These are phyloP conservation scores for Lunasporangiospora selenospora DNA, from an alignment of 192 early-diverging fungal species.

Conservation along the genomic window DNA sequence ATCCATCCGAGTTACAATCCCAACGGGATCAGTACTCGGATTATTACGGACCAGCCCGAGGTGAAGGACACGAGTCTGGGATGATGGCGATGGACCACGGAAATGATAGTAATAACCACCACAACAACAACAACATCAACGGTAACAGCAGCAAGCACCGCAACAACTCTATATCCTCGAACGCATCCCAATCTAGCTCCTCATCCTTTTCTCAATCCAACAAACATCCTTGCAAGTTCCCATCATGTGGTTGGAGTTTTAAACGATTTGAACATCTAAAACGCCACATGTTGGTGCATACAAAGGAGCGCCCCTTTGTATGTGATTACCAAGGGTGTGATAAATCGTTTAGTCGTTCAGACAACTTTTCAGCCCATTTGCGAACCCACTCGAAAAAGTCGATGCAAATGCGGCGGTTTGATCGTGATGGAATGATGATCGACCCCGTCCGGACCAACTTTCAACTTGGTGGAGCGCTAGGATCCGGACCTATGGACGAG, in stretches of 20 bases:
- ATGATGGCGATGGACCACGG: too few relatives aligned
- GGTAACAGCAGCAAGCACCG: too few relatives aligned
- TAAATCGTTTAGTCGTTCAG: slow-evolving; percentile 80
- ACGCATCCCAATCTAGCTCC: slow-evolving; percentile 23
- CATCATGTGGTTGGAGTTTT: slow-evolving; percentile 62
- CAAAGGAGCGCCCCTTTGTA: slow-evolving; percentile 72
- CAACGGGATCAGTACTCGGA: too few relatives aligned
- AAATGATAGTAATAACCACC: too few relatives aligned
- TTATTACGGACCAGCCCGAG: too few relatives aligned
- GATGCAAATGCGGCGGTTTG: slow-evolving; percentile 22
- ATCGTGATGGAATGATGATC: slow-evolving; percentile 21
- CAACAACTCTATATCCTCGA: slow-evolving; percentile 35
- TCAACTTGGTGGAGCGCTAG: not conserved
- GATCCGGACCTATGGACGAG: too few relatives aligned
- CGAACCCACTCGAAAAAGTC: slow-evolving; percentile 64
- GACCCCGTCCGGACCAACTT: slow-evolving; percentile 28
- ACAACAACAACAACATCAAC: too few relatives aligned
- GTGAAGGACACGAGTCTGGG: too few relatives aligned
- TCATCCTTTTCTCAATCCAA: slow-evolving; percentile 13
- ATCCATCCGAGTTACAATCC: not conserved
- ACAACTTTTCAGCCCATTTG: slow-evolving; percentile 78
- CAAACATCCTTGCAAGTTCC: slow-evolving; percentile 50
- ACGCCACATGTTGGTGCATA: slow-evolving; percentile 80
- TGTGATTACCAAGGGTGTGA: slow-evolving; percentile 76
- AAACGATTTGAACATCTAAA: slow-evolving; percentile 85